These are phyloP conservation scores for Fistulifera pelliculosa DNA, from an alignment of 108 stramenopile species.

Conservation along the genomic window DNA sequence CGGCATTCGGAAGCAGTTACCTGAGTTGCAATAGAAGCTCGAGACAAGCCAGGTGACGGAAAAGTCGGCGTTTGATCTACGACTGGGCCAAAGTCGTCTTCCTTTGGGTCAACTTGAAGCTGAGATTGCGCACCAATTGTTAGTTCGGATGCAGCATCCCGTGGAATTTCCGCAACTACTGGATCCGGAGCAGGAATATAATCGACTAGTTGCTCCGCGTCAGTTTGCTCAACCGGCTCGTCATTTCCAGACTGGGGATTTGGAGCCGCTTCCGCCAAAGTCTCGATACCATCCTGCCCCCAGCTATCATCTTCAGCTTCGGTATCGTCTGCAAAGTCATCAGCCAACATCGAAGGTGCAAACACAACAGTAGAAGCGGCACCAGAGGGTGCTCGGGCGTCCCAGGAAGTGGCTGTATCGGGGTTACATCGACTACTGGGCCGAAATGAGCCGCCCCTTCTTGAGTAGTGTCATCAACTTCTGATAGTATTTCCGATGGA, in stretches of 20 bases:
- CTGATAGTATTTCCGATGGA: constrained; percentile 37
- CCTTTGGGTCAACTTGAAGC: constrained; percentile 23
- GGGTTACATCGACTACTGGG: constrained; percentile 34
- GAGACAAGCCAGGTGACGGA: neutral
- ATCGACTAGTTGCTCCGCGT: constrained; percentile 12
- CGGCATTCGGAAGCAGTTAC: constrained; percentile 9
- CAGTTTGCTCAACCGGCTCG: constrained; percentile 4
- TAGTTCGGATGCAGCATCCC: constrained; percentile 32
- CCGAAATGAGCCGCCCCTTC: constrained; percentile 29
- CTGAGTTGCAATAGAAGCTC: constrained; percentile 2
- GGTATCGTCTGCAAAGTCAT: constrained; percentile 25
- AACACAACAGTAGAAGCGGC: constrained; percentile 36
- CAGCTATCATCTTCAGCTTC: constrained; percentile 18
- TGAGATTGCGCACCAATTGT: constrained; percentile 27
- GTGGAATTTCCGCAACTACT: constrained; percentile 9
- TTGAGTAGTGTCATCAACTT: constrained; percentile 30
- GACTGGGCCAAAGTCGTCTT: constrained; percentile 41
- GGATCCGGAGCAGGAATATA: constrained; percentile 6
- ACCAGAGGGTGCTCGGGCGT: constrained; percentile 8
- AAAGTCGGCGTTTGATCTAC: constrained; percentile 26
- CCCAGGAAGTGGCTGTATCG: neutral
- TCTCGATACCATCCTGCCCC: constrained; percentile 11
- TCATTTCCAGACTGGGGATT: constrained; percentile 42
- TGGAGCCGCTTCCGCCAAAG: constrained; percentile 19
- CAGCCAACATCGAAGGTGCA: constrained; percentile 27